phyloP scores from a whole-genome alignment of 768 basidiomycete genomes.

The Boletellus ananiceps region DNA sequence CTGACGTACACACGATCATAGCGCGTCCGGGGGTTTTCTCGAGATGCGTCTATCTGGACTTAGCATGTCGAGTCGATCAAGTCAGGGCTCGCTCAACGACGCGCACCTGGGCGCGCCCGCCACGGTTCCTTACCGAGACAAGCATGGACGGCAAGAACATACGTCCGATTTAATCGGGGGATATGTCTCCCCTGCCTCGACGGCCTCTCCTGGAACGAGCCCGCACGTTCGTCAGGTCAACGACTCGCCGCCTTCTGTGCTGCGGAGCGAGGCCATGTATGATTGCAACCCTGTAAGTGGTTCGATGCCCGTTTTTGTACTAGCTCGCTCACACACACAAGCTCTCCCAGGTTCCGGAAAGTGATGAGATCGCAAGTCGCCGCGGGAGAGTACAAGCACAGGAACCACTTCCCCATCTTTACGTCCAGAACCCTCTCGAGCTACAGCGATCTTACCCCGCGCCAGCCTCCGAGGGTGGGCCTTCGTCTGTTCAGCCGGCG shows the following conservation, averaged over 20 bases:
- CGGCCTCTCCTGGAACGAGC: constrained; percentile 38
- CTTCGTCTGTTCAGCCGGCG: constrained; percentile 14
- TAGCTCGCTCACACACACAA: constrained; percentile 2
- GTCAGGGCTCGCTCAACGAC: constrained; percentile 31
- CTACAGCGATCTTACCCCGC: constrained; percentile 13
- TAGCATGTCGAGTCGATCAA: constrained; percentile 30
- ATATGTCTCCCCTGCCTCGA: constrained; percentile 44
- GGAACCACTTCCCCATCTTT: constrained; percentile 22
- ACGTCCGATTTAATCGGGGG: constrained; percentile 21
- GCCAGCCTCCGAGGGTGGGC: constrained; percentile 15
- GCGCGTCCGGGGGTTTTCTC: constrained; percentile 28
- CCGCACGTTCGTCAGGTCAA: constrained; percentile 27
- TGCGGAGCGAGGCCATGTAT: constrained; percentile 26
- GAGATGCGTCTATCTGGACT: constrained; percentile 30
- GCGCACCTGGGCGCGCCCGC: constrained; percentile 21
- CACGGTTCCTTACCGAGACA: constrained; percentile 23
- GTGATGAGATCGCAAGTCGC: constrained; percentile 21
- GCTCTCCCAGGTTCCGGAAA: constrained; percentile 23
- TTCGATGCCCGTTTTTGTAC: background rate
- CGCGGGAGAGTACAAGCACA: constrained; percentile 25
- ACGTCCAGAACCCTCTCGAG: constrained; percentile 17
- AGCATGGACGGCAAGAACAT: constrained; percentile 22
- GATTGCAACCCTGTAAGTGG: constrained; percentile 23
- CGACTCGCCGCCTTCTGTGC: constrained; percentile 16
- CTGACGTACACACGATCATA: constrained; percentile 23